These are phyloP conservation scores for Aegilops speltoides DNA, from an alignment of 176 grass and related monocot species.

Conservation along the genomic window DNA sequence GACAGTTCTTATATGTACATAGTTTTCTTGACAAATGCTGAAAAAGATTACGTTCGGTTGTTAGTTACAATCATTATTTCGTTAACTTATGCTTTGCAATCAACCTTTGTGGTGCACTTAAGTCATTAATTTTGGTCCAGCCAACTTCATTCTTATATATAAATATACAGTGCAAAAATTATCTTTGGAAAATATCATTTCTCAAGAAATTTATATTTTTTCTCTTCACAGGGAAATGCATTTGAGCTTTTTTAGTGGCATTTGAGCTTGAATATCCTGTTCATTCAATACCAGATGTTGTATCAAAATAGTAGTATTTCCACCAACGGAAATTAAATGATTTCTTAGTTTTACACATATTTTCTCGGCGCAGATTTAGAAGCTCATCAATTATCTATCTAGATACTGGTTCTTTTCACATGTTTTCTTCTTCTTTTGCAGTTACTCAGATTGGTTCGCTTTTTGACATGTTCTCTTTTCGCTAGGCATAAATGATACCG, in stretches of 20 bases:
- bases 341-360: neutral
- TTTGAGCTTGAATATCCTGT: neutral
- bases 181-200: neutral
- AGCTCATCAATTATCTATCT: neutral
- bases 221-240: neutral
- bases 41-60: neutral
- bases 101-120: neutral
- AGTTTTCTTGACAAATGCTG: neutral
- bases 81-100: neutral
- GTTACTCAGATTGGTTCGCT: neutral
- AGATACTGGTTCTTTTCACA: neutral
- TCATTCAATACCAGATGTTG: neutral
- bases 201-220: neutral
- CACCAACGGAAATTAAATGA: neutral
- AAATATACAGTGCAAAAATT: neutral
- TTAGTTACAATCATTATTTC: neutral
- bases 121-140: neutral
- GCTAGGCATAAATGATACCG: neutral
- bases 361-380: neutral
- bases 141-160: neutral
- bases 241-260: neutral
- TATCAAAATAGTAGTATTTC: neutral
- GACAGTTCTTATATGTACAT: neutral
- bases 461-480: neutral
- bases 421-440: neutral